These are phyloP conservation scores for Penicillium verhagenii DNA, from an alignment of 495 filamentous ascomycete genomes.

Conservation along the genomic window DNA sequence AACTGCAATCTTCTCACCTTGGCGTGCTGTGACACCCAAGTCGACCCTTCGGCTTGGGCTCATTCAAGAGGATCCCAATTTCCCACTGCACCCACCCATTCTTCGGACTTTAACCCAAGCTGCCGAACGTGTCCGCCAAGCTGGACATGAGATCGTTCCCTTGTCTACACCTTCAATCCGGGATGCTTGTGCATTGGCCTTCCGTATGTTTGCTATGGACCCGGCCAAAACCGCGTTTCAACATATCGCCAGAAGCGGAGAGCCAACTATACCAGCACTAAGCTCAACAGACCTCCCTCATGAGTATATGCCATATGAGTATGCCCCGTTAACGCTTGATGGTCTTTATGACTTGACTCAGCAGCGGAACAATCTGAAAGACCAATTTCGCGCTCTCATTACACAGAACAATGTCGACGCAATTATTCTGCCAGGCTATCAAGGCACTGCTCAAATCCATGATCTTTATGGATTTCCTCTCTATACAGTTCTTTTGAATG, in stretches of 20 bases:
- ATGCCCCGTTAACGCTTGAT: conserved; percentile 13
- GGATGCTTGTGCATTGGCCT: conserved; percentile 13
- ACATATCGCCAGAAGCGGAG: conserved; percentile 23
- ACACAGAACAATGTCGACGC: conserved; percentile 5
- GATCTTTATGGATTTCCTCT: conserved; percentile 12
- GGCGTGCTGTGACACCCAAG: conserved; percentile 7
- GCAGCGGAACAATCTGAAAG: conserved; percentile 12
- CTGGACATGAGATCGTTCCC: conserved; percentile 15
- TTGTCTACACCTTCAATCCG: conserved; percentile 10
- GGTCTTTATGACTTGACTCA: conserved; percentile 15
- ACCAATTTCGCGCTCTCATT: conserved; percentile 11
- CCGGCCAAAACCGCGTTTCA: conserved; percentile 13
- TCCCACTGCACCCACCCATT: conserved; percentile 22
- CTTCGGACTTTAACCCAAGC: conserved; percentile 13
- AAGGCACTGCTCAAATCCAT: conserved; percentile 15
- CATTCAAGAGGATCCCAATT: conserved; percentile 14
- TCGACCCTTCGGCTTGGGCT: conserved; percentile 9
- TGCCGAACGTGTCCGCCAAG: not conserved
- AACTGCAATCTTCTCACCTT: conserved; percentile 15
- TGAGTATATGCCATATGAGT: conserved; percentile 11
- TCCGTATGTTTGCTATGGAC: conserved; percentile 24
- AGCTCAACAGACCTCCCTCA: conserved; percentile 13
- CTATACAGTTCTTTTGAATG: conserved; percentile 19
- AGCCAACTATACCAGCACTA: conserved; percentile 21
- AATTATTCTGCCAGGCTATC: conserved; percentile 19